phyloP scores from a whole-genome alignment of 2,329 filamentous ascomycete species.

The Geosmithia putterillii region DNA sequence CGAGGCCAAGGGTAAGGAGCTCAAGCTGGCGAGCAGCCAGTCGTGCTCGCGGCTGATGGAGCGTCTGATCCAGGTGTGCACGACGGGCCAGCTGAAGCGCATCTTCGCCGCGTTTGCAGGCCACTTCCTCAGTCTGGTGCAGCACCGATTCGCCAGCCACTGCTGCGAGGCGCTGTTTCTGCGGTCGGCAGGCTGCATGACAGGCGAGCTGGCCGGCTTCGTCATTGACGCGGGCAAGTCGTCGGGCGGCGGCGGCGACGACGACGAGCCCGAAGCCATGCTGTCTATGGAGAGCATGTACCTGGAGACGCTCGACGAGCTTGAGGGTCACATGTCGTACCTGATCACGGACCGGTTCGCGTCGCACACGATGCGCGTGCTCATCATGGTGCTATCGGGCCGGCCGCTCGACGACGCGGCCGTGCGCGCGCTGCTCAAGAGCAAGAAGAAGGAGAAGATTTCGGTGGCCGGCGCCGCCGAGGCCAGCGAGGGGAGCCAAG shows the following conservation, averaged over 20 bases:
- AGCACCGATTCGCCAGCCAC: slow-evolving; percentile 93
- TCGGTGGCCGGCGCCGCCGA: slow-evolving; percentile 43
- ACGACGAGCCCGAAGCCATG: slow-evolving; percentile 32
- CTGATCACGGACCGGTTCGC: slow-evolving; percentile 81
- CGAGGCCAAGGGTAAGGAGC: slow-evolving; percentile 82
- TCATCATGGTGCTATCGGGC: slow-evolving; percentile 77
- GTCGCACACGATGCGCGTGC: slow-evolving; percentile 77
- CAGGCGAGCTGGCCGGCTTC: slow-evolving; percentile 49
- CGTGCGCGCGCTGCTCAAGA: slow-evolving; percentile 67
- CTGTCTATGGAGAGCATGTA: slow-evolving; percentile 76
- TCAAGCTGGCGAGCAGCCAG: slow-evolving; percentile 93
- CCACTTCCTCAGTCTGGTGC: slow-evolving; percentile 80
- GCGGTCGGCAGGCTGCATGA: slow-evolving; percentile 66
- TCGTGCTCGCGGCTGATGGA: slow-evolving; percentile 91
- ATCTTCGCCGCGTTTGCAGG: slow-evolving; percentile 77
- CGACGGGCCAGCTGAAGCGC: slow-evolving; percentile 67
- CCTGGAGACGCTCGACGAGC: slow-evolving; percentile 69
- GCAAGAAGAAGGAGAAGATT: slow-evolving; percentile 83
- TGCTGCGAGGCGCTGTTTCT: slow-evolving; percentile 92
- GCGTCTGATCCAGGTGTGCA: slow-evolving; percentile 73
- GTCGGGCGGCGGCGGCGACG: slow-evolving; percentile 25
- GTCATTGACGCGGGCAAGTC: slow-evolving; percentile 27
- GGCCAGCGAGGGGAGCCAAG: slow-evolving; percentile 29
- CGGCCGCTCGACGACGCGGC: slow-evolving; percentile 60
- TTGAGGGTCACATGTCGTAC: slow-evolving; percentile 74